These are phyloP conservation scores for Leccinum variicolor DNA, from an alignment of 768 basidiomycete species.

Conservation along the genomic window DNA sequence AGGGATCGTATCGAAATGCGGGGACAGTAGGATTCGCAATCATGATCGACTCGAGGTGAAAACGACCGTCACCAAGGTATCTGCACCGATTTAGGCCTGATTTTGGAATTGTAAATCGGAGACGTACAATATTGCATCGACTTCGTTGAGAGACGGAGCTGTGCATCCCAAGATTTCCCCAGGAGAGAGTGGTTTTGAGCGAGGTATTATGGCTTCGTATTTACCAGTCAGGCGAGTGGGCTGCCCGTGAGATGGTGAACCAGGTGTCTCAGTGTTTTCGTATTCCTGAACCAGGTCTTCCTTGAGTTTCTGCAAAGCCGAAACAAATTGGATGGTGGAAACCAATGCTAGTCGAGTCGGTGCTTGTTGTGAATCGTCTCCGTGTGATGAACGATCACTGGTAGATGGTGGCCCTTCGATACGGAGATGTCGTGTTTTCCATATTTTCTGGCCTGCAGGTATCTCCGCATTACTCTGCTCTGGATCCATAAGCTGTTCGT, in stretches of 20 bases:
- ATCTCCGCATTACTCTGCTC: slow-evolving; percentile 48
- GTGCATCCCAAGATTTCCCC: slow-evolving; percentile 98
- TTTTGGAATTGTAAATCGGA: background rate
- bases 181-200: slow-evolving; percentile 89
- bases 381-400: slow-evolving; percentile 1
- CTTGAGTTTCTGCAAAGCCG: slow-evolving; percentile 83
- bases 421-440: slow-evolving; percentile 45
- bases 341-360: slow-evolving; percentile 84
- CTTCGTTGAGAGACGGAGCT: slow-evolving; percentile 72
- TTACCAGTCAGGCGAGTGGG: slow-evolving; percentile 48
- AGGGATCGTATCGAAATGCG: slow-evolving; percentile 97
- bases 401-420: slow-evolving; percentile 47
- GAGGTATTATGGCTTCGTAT: slow-evolving; percentile 77
- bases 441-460: slow-evolving; percentile 43
- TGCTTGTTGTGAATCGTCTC: slow-evolving; percentile 18
- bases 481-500: slow-evolving; percentile 55
- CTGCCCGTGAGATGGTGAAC: slow-evolving; percentile 2
- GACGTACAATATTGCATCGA: slow-evolving; percentile 89
- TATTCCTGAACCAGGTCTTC: slow-evolving; percentile 62
- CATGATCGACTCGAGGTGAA: slow-evolving; percentile 99
- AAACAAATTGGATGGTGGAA: slow-evolving; percentile 97
- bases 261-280: slow-evolving; percentile 2
- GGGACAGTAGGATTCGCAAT: slow-evolving; percentile 96
- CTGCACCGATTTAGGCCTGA: slow-evolving; percentile 38
- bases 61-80: slow-evolving; percentile 96